Base-by-base conservation (phyloP, 208 protist genomes). In the Trypanosoma avium region DNA sequence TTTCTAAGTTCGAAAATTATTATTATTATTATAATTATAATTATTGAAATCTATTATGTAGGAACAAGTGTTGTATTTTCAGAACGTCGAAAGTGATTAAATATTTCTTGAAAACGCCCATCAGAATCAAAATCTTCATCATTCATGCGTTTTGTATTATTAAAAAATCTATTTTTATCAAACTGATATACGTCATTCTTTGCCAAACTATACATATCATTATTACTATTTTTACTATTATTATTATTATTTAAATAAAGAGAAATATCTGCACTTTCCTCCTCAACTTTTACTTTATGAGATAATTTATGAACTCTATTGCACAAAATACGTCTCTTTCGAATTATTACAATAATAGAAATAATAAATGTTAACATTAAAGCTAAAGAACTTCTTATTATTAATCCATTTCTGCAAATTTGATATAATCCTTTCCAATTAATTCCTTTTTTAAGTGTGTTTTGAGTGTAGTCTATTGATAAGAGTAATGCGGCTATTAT, bases 81-180 rank as follows among this genome's bases (percentile, higher is more conserved):
- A 29, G 36, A 59, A 22, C 35, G 29, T 4, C 13, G 4, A 32
- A 58, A 67, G 26, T 58, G 36, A 24, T 67, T 58, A 12, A 67
- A 22, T 57, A 57, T 24, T n/a, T 49, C 49, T 38, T 67, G 36
- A 30, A 47, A 22, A 50, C 58, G 61, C 19, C 35, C 12, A 58
- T 67, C 61, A 4, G 61, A 47, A 58, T 67, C 61, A 58, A 67
- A 67, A n/a, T 49, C 49, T 26, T 58, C 49, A 6, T 26, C 26
- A n/a, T 27, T 24, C 27, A 33, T 47, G 9, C 36, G 0, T 27
- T 27, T 58, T 38, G 21, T n/a, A n/a, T 9, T 17, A 13, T 10
- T 38, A 47, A 33, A 52, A 49, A 33, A 57, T 15, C 19, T n/a
- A 10, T 59, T 36, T 32, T 7, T 29, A 4, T 15, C 36, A 5